Evolutionary conservation across 179 eudicot species (phyloP).

Genomic region (Spinacia oleracea): DNA sequence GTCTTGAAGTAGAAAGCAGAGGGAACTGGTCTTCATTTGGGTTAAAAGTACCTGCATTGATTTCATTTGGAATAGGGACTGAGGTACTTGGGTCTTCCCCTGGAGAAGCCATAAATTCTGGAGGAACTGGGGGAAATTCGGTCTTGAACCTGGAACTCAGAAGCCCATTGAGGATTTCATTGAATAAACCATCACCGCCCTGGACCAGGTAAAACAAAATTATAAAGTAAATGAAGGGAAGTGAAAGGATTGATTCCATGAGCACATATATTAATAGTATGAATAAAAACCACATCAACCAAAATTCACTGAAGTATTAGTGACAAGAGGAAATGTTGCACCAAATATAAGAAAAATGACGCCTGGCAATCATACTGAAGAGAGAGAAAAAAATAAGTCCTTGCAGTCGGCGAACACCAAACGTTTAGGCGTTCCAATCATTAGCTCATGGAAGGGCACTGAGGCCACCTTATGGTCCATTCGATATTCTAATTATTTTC

Average conservation of each 20-base stretch:
- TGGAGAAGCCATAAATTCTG: constrained; percentile 44
- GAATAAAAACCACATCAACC: constrained; percentile 7
- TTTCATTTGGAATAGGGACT: constrained; percentile 42
- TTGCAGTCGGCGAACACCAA: too few species aligned
- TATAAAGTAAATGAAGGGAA: background rate
- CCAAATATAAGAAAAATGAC: background rate
- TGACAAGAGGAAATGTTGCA: background rate
- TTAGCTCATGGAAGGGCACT: too few species aligned
- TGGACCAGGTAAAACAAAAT: constrained; percentile 28
- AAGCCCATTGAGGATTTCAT: constrained; percentile 89
- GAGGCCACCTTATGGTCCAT: too few species aligned
- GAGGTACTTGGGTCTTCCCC: constrained; percentile 34
- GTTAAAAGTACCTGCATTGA: constrained; percentile 38
- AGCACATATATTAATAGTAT: background rate
- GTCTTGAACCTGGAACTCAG: constrained; percentile 78
- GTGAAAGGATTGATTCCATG: background rate
- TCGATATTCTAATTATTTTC: too few species aligned
- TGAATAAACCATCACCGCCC: constrained; percentile 99
- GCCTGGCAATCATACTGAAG: background rate
- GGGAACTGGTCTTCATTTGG: constrained; percentile 55
- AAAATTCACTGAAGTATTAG: background rate
- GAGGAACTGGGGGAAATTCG: constrained; percentile 73
- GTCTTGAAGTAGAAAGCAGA: constrained; percentile 48
- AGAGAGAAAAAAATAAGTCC: background rate
- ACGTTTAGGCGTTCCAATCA: too few species aligned